Conservation (phyloP, 2,329 filamentous ascomycete species). For the Paecilomyces fulvus region DNA sequence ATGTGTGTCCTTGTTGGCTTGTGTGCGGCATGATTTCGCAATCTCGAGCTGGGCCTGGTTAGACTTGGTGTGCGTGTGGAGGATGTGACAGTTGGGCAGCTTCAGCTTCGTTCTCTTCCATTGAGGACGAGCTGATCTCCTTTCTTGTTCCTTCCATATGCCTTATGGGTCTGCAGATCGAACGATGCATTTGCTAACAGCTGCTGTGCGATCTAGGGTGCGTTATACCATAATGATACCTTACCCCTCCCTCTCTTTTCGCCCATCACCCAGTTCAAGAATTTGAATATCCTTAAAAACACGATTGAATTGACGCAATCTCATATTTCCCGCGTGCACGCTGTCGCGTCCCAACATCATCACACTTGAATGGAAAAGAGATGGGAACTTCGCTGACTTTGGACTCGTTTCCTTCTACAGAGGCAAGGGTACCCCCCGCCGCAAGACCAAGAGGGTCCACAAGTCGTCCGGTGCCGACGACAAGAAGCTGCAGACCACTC, state of each 20-base stretch:
- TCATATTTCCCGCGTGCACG: not conserved
- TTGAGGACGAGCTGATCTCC: not conserved
- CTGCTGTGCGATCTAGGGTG: not conserved
- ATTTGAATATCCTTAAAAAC: not conserved
- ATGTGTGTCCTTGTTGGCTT: constrained; percentile 34
- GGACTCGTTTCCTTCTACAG: constrained; percentile 37
- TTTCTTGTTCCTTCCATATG: not conserved
- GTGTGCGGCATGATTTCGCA: not conserved
- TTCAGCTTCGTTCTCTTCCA: not conserved
- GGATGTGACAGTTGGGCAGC: not conserved
- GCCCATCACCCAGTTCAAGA: not conserved
- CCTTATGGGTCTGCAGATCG: not conserved
- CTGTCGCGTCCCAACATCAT: not conserved
- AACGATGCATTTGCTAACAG: not conserved
- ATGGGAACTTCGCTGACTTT: constrained; percentile 16
- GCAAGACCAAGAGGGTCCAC: constrained; percentile 97
- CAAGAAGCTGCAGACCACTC: constrained; percentile 95
- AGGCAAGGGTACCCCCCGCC: constrained; percentile 95
- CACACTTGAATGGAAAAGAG: constrained; percentile 1
- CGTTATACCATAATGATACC: not conserved
- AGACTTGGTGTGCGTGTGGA: not conserved
- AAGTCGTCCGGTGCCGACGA: constrained; percentile 89
- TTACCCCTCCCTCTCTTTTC: not conserved
- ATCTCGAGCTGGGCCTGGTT: constrained; percentile 1
- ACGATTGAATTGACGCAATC: not conserved